Evolutionary conservation across 129 eudicot genomes (phyloP), one percentile per base, ranked within the genome.

Genomic region (Oenanthe sinensis): DNA sequence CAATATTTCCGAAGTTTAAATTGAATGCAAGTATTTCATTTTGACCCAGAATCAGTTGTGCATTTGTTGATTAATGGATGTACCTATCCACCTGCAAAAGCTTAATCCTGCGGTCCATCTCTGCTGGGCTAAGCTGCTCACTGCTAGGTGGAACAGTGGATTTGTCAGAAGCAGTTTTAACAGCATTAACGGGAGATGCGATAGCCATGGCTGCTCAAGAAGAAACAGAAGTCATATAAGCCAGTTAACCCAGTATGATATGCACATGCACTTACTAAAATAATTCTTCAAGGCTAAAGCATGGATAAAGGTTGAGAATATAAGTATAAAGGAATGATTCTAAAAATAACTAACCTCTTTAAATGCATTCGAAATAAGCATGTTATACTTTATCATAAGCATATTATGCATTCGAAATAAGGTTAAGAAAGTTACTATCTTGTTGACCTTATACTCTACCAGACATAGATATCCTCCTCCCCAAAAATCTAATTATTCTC

Each of bases 1-100:
- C 43, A 12, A 67, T 30, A 19, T 67, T 67, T 33, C 72, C 7
- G 1, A 2, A 67, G 72, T 26, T 13, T n/a, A 67, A 28, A 67
- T 33, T 17, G 47, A 39, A 36, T 17, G 24, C 5, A 2, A 48
- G 72, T 30, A 30, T 2, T 67, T 67, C 72, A 30, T 67, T 14
- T 15, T 30, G 6, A 30, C 72, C 39, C 42, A 67, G 22, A 67
- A 67, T 67, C 7, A 67, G 72, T 4, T 33, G 22, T 30, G 42
- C 9, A 15, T 28, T 30, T 67, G 43, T 30, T 28, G 72, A 17
- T 12, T 67, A 16, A 26, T 67, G 12, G 19, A 58, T 68, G 45
- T 83, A 88, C 98, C 92, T 88, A 79, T 95, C 91, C 80, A 90
- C 93, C 79, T 86, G 96, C 82, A 95, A 84, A 55, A 95, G 83